A percentile compares a stretch with the other conserved stretches of the same genome.
Evolutionary conservation across 2,329 filamentous ascomycete genomes (phyloP).

Genomic region (Botrytis paeoniae): DNA sequence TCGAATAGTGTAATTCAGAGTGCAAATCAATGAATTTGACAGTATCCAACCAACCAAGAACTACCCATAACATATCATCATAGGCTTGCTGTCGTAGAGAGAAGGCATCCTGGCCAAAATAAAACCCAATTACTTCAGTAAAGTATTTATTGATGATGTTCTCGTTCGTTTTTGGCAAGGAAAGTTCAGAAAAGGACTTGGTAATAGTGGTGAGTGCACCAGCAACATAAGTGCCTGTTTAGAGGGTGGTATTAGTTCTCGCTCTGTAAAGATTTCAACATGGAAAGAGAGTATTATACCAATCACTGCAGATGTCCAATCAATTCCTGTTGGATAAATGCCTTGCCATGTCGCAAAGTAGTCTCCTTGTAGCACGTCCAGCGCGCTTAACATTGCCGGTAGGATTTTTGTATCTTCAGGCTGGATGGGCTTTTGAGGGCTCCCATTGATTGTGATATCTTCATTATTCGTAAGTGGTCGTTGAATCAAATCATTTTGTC

Average conservation of each 20-base stretch:
- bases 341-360: slow-evolving; percentile 78
- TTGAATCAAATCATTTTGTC: slow-evolving; percentile 8
- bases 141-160: slow-evolving; percentile 85
- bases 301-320: slow-evolving; percentile 89
- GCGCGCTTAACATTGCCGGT: slow-evolving; percentile 49
- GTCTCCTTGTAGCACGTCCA: slow-evolving; percentile 71
- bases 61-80: slow-evolving; percentile 95
- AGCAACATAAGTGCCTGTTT: slow-evolving; percentile 68
- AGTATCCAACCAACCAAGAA: slow-evolving; percentile 83
- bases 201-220: slow-evolving; percentile 71
- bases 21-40: slow-evolving; percentile 75
- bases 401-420: slow-evolving; percentile 22
- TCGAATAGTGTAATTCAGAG: slow-evolving; percentile 57
- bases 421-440: slow-evolving; percentile 10
- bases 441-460: not conserved
- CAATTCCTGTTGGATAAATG: slow-evolving; percentile 81
- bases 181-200: slow-evolving; percentile 50
- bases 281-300: not conserved
- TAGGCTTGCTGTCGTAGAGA: slow-evolving; percentile 74
- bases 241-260: not conserved
- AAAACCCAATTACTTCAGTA: slow-evolving; percentile 70
- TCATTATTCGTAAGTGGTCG: slow-evolving; percentile 13
- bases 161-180: slow-evolving; percentile 46
- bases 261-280: not conserved
- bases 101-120: slow-evolving; percentile 82